A percentile compares a stretch with the other conserved stretches of the same genome.
Conservation (phyloP, 805 yeast species). For the Blastobotrys chiropterorum region DNA sequence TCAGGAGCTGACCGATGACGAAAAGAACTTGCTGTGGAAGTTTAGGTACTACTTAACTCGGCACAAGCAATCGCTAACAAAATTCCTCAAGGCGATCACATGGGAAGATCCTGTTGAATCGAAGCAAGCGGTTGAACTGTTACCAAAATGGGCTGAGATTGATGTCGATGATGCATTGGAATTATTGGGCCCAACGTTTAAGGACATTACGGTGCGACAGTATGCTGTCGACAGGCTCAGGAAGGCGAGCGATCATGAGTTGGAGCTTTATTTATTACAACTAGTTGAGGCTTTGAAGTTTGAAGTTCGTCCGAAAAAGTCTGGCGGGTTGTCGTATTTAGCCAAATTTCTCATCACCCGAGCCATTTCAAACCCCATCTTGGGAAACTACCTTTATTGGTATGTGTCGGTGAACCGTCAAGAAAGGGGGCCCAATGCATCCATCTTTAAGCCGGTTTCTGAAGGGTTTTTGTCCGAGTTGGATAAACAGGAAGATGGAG, state of each 20-base stretch:
- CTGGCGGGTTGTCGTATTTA: constrained; percentile 18
- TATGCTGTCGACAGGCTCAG: constrained; percentile 83
- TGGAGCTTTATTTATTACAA: constrained; percentile 77
- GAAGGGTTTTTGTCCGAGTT: constrained; percentile 39
- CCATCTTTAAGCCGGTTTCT: constrained; percentile 41
- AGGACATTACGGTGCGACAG: constrained; percentile 64
- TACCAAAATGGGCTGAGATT: constrained; percentile 66
- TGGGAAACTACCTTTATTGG: constrained; percentile 90
- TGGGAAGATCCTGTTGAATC: constrained; percentile 84
- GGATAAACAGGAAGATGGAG: constrained; percentile 27
- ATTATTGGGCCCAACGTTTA: constrained; percentile 70
- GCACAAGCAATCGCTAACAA: constrained; percentile 63
- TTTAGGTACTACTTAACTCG: constrained; percentile 76
- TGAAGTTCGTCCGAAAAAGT: constrained; percentile 37
- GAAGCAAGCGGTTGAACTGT: constrained; percentile 65
- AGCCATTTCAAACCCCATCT: constrained; percentile 53
- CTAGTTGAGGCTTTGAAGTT: constrained; percentile 86
- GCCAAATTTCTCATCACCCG: constrained; percentile 65
- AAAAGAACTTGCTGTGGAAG: constrained; percentile 85
- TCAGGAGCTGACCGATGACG: constrained; percentile 71
- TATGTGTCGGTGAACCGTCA: constrained; percentile 81
- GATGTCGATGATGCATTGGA: constrained; percentile 85
- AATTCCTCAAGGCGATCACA: constrained; percentile 79
- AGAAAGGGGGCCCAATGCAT: constrained; percentile 40
- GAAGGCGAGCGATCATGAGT: constrained; percentile 71